Percentiles rank a stretch among this genome's conserved stretches.
Conservation (phyloP, 148 eudicot species). For the Polygonum maritimum region DNA sequence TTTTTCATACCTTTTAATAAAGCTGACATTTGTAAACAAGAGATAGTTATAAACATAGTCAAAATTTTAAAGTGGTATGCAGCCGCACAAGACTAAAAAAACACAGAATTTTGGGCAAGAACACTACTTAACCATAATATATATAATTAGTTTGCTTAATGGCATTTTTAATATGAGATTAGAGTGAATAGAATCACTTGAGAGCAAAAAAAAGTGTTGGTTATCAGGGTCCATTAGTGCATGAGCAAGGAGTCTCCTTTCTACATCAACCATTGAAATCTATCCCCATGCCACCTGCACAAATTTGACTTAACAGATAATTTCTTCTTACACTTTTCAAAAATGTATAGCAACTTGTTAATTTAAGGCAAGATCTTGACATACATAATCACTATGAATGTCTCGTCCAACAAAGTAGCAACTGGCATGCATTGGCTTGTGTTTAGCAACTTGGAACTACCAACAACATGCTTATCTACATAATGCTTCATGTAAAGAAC, state of each 20-base stretch:
- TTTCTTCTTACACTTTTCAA: not conserved
- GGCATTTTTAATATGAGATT: not conserved
- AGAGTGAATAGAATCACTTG: constrained; percentile 20
- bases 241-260: constrained; percentile 49
- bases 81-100: constrained; percentile 25
- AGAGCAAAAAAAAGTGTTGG: constrained; percentile 55
- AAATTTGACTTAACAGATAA: not conserved
- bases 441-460: too few species aligned
- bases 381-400: constrained; percentile 43
- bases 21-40: constrained; percentile 53
- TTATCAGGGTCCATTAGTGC: constrained; percentile 52
- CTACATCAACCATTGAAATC: constrained; percentile 63
- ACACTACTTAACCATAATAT: not conserved
- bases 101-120: not conserved
- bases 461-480: too few species aligned
- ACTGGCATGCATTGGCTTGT: constrained; percentile 35
- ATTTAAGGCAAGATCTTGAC: too few species aligned
- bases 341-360: too few species aligned
- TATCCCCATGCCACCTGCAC: constrained; percentile 49
- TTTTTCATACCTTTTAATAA: constrained; percentile 47
- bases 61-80: constrained; percentile 52
- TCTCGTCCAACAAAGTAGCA: constrained; percentile 42
- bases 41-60: constrained; percentile 55
- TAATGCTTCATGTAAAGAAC: too few species aligned
- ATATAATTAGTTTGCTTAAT: not conserved